Evolutionary conservation across 2,329 filamentous ascomycete genomes (phyloP), one percentile per base, ranked within the genome.

Genomic region (Apiospora hydei): DNA sequence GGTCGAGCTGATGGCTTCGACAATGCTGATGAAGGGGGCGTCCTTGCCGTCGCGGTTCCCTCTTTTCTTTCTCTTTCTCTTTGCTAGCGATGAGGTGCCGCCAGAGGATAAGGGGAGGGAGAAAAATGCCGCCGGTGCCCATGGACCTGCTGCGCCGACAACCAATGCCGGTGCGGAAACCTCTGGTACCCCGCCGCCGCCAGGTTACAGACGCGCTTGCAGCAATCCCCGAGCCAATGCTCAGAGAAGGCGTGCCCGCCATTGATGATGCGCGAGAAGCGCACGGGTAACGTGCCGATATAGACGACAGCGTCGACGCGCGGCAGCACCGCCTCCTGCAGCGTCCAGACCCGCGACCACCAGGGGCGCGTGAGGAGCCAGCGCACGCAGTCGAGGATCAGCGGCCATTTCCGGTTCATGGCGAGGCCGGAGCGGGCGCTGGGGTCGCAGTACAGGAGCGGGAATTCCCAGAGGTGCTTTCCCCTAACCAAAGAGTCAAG

Each of bases 401-500:
- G 38, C 5, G 66, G 66, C 66, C 66, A 68, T 3, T 34, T 30
- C 13, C 66, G n/a, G 41, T 68, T 68, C 66, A 68, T 68, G 6
- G 14, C 14, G 34, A 68, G 41, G 46, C 46, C 46, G 21, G 1
- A 7, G 46, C 8, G 2, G 38, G 6, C 16, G 34, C 24, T 43
- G 38, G 14, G 24, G 38, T 46, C 38, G 66, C 3, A 41, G n/a
- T 30, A 46, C 2, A 68, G n/a, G 2, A 68, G 43, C 3, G 41
- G 41, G 66, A 43, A 68, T n/a, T 68, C 66, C 34, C 24, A 68
- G 16, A 68, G 43, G 41, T 68, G 66, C n/a, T 68, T 68, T 3
- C 66, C 66, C 38, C 41, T 21, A 41, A 44, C 66, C 6, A 68
- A 21, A 7, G 38, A 30, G 41, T 68, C 66, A 13, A 47, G 14